These are phyloP conservation scores for Elymus sibiricus DNA, from an alignment of 176 grass and related monocot species.

Conservation along the genomic window DNA sequence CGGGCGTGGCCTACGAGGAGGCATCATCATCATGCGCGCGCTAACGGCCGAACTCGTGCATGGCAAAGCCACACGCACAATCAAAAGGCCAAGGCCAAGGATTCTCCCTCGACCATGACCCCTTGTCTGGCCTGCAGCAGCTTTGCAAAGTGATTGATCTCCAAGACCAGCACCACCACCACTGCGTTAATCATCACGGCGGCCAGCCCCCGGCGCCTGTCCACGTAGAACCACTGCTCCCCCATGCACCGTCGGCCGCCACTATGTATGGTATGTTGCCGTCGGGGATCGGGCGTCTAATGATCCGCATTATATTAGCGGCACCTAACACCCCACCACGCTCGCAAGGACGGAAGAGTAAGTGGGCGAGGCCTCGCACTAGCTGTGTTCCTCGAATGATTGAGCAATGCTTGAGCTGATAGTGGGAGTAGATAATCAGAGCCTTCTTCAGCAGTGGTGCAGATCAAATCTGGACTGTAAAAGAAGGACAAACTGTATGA, in stretches of 20 bases:
- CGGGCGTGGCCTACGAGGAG: background rate
- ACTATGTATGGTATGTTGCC: background rate
- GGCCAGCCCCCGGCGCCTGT: constrained; percentile 27
- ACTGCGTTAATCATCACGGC: constrained; percentile 17
- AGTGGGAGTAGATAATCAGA: background rate
- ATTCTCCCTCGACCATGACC: constrained; percentile 17
- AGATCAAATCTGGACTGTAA: background rate
- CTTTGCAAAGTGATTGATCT: background rate
- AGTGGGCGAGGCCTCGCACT: background rate
- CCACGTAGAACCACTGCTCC: background rate
- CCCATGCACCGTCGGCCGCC: background rate
- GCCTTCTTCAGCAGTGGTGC: background rate
- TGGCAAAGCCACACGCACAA: constrained; percentile 14
- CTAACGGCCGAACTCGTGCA: constrained; percentile 46
- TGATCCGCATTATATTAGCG: background rate
- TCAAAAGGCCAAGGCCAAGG: background rate
- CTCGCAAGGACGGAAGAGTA: background rate
- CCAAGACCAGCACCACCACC: background rate
- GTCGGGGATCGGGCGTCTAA: constrained; percentile 9
- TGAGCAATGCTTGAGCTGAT: background rate
- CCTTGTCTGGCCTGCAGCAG: background rate
- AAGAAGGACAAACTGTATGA: no score
- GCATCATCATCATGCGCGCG: constrained; percentile 17
- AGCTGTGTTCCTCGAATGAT: background rate
- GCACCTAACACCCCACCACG: constrained; percentile 5